phyloP scores from a whole-genome alignment of 2,329 filamentous ascomycete genomes.

The Colletotrichum phormii region DNA sequence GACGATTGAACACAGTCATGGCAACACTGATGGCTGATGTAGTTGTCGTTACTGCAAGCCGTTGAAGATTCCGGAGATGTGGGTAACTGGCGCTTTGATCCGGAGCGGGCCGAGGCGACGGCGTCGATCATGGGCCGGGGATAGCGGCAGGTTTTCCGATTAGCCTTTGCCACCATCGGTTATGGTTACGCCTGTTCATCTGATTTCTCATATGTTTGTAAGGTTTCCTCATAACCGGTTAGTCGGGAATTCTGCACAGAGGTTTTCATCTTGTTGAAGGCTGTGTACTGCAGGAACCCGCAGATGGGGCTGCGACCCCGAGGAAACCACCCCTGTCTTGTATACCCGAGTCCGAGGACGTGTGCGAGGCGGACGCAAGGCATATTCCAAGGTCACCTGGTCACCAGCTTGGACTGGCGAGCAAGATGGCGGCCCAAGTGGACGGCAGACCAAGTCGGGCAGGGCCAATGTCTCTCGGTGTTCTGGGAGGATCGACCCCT shows the following conservation, averaged over 20 bases:
- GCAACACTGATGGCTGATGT: neutral
- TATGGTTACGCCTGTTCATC: slow-evolving; percentile 15
- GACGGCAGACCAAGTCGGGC: neutral
- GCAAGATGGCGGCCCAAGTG: neutral
- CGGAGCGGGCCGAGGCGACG: slow-evolving; percentile 28
- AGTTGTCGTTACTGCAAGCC: neutral
- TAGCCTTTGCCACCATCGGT: neutral
- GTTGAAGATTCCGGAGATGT: slow-evolving; percentile 4
- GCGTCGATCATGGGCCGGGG: slow-evolving; percentile 20
- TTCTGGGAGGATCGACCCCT: neutral
- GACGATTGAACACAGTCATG: neutral
- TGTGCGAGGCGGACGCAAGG: neutral
- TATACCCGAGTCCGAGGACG: neutral
- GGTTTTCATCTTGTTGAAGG: slow-evolving; percentile 1
- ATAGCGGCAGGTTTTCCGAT: slow-evolving; percentile 17
- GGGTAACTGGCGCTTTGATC: slow-evolving; percentile 20
- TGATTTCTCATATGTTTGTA: slow-evolving; percentile 3
- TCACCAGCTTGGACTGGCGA: neutral
- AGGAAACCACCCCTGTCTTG: neutral
- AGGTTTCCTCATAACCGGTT: neutral
- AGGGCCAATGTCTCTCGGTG: neutral
- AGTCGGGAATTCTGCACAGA: neutral
- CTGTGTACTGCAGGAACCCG: slow-evolving; percentile 14
- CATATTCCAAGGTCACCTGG: neutral
- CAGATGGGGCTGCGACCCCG: neutral